Evolutionary conservation across 306 rosid species (phyloP), one percentile per base, ranked within the genome.

Genomic region (Vicia villosa): DNA sequence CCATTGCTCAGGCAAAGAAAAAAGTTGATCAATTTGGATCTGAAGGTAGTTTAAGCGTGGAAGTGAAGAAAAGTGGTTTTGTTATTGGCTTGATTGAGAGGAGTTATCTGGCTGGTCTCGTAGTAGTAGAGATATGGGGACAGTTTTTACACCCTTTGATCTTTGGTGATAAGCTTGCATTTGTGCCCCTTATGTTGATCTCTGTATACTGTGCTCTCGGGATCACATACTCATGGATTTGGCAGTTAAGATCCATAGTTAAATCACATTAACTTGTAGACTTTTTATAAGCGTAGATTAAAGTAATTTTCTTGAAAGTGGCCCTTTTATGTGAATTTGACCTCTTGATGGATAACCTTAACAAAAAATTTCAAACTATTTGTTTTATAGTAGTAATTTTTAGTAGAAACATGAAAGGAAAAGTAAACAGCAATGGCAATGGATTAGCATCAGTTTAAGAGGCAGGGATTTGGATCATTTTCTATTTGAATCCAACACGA

Each of bases 181-280:
- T 87, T 78, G 20, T 81, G 12, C 96, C 97, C 56, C 91, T 94
- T 8, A 84, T 94, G 96, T 78, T 90, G 74, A 80, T 84, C 68
- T 93, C 97, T 15, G 46, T 84, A 21, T 90, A 88, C 73, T 82
- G 94, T 81, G 80, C 95, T 41, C 56, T 90, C 5, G 98, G 96
- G 72, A 76, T 88, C 58, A 59, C 83, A 81, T 94, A 90, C 84
- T 85, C 94, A 47, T 94, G 95, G 96, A 80, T 87, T 73, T 88
- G 96, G 95, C 97, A 94, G 86, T 79, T 93, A 58, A 69, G 65
- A 74, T 73, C 63, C 50, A 84, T 94, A 40, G 76, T 84, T 78
- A 78, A 66, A 68, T 75, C 83, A 37, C 57, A 12, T 34, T 77
- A 62, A 71, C 30, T 60, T 42, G 24, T 60, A 62, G 63, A 34